Evolutionary conservation across 805 yeast species (phyloP).

Genomic region (Yamadazyma endophytica): DNA sequence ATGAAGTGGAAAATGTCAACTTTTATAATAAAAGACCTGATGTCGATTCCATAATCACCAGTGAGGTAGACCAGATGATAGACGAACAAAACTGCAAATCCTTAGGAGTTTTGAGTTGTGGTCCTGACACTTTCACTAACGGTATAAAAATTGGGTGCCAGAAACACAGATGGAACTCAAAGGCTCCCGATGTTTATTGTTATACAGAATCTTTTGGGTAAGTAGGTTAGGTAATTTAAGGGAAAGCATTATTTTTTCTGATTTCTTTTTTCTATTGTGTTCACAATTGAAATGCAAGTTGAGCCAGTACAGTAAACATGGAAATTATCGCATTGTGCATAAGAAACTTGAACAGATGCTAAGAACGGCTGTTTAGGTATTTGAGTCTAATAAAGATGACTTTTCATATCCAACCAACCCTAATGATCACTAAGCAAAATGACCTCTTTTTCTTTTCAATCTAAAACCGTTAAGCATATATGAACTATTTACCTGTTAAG

Average conservation of each 20-base stretch:
- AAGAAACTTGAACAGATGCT: no score
- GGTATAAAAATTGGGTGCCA: conserved; percentile 25
- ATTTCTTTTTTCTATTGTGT: no score
- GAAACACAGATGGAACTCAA: conserved; percentile 17
- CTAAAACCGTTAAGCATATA: no score
- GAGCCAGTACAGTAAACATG: no score
- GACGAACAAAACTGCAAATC: conserved; percentile 16
- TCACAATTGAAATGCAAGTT: no score
- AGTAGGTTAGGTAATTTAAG: no score
- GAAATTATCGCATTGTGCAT: no score
- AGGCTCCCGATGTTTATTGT: conserved; percentile 39
- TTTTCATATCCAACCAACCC: not conserved
- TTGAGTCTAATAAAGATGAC: not conserved
- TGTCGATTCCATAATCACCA: conserved; percentile 12
- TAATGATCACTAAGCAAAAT: no score
- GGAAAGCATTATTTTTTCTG: no score
- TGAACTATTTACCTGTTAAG: no score
- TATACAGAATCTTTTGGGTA: conserved; percentile 30
- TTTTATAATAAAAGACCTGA: conserved; percentile 16
- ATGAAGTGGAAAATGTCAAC: conserved; percentile 1
- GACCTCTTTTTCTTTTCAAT: no score
- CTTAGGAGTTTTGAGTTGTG: conserved; percentile 40
- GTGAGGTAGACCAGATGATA: conserved; percentile 11
- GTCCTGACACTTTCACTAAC: conserved; percentile 30
- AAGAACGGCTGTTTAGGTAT: not conserved